Base-by-base conservation (phyloP, 306 rosid genomes). In the Dryas drummondii region DNA sequence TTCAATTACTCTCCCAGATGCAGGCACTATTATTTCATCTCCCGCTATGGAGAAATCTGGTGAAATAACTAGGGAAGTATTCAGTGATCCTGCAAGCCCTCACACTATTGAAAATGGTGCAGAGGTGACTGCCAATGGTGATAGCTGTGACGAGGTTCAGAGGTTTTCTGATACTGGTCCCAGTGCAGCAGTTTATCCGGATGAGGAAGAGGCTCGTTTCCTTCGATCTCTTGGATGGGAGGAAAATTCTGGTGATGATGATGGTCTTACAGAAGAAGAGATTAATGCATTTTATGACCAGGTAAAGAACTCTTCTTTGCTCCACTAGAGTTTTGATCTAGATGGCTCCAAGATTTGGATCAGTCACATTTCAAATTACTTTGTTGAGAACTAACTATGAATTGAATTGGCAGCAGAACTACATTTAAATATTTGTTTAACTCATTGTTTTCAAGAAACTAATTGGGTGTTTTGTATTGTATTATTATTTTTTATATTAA, bases 191-290 rank as follows among this genome's bases (percentile, higher is more conserved):
- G 69, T 84, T 74, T 84, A 81, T 82, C 91, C 87, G 4, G 97
- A 91, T 71, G 99, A 92, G 82, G 97, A 96, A 88, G 99, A 96
- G 84, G 91, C 87, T 83, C 94, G 96, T 57, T 96, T 96, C 81
- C 98, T 96, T 68, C 92, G 93, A 60, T 96, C 99, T 63, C 98
- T 94, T 80, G 99, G 99, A 68, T 96, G 99, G 99, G 97, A 87
- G 58, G 99, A 96, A 82, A 85, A 82, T 84, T 84, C 87, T 75
- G 97, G 90, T 66, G 98, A 93, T 84, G 97, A 94, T 76, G 99
- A 75, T 51, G 99, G 97, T 52, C 97, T 92, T 32, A 96, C 99
- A 2, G 98, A 96, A 71, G 99, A 96, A 84, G 99, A 96, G 89
- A 96, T 96, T 71, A 87, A 75, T 85, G 72, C 91, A 27, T 96